Evolutionary conservation across 176 grass and related monocot species (phyloP).

Genomic region (Oryza brachyantha): DNA sequence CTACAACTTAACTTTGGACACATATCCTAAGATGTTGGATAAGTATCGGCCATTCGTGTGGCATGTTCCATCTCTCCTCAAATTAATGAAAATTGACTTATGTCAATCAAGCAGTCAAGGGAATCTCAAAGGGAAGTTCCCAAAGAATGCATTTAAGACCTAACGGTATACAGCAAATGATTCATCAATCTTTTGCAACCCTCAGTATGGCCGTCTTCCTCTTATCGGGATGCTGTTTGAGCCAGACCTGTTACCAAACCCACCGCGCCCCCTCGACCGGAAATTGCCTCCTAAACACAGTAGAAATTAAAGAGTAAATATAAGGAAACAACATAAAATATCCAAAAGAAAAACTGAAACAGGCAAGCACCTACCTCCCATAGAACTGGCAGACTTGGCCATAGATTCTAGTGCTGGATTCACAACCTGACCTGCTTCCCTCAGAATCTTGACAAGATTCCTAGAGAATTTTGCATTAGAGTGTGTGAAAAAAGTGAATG

Average conservation of each 20-base stretch:
- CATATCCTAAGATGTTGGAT: not conserved
- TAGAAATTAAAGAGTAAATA: not conserved
- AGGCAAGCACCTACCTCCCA: slow-evolving; percentile 37
- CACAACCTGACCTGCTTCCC: slow-evolving; percentile 77
- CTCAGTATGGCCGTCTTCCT: slow-evolving; percentile 51
- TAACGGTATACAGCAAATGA: slow-evolving; percentile 19
- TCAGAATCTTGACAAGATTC: slow-evolving; percentile 81
- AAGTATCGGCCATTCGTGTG: not conserved
- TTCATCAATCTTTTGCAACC: not conserved
- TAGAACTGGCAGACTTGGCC: slow-evolving; percentile 41
- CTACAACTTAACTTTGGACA: not conserved
- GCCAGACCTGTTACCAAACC: slow-evolving; percentile 61
- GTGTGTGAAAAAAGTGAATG: slow-evolving; percentile 86
- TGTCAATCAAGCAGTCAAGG: not conserved
- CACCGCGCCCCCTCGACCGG: slow-evolving; percentile 55
- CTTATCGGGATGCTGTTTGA: slow-evolving; percentile 49
- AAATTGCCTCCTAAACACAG: slow-evolving; percentile 54
- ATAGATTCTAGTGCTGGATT: slow-evolving; percentile 72
- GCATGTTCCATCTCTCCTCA: not conserved
- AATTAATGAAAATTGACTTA: not conserved
- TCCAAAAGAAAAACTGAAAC: not conserved
- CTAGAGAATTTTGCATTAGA: slow-evolving; percentile 70
- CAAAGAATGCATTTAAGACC: slow-evolving; percentile 46
- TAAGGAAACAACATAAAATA: not conserved
- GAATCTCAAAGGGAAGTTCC: slow-evolving; percentile 7